Base-by-base conservation (phyloP, 768 basidiomycete genomes). In the Hypholoma sublateritium region DNA sequence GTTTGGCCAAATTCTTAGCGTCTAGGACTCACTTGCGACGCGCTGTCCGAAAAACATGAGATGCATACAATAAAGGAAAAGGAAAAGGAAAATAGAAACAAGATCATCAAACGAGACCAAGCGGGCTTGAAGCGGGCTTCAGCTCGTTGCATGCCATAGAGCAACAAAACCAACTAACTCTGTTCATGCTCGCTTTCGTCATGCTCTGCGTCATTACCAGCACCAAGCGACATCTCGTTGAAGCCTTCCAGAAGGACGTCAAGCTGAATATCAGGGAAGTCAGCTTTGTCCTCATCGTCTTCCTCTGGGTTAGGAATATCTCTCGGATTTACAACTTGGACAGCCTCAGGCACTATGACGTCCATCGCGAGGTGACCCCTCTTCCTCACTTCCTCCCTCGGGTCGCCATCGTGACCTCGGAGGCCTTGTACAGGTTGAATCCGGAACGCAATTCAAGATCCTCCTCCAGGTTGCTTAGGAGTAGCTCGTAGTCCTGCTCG, bases 401-500 rank as follows among this genome's bases (percentile, higher is more conserved):
- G 74, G 80, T 61, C 46, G 72, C 80, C 80, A 86, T 83, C 64
- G 76, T 77, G 49, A 79, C 80, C 55, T 85, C 80, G 11, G 67
- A 59, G 1, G 83, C 76, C 74, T 87, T 91, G 79, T 96, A 98
- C 54, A 98, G 66, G 72, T 97, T 95, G 64, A 98, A 87, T 9
- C 84, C 84, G 5, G 81, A 80, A 37, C 96, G 84, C 77, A 98
- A 75, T 77, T 98, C 95, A 19, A 88, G 87, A 73, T 98, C 95
- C 70, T 98, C 96, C 72, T 97, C 95, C 48, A 98, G 73, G 60
- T 97, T 94, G 45, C 90, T 83, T 72, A 98, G 75, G 84, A 99
- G 98, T 49, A 92, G 61, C 77, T 98, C 97, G 72, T 98, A 99
- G 69, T 99, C 96, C 69, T 93, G 87, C 63, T 98, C 95, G 56